Conservation (phyloP, 768 basidiomycete species). For the Mycena olivaceomarginata region DNA sequence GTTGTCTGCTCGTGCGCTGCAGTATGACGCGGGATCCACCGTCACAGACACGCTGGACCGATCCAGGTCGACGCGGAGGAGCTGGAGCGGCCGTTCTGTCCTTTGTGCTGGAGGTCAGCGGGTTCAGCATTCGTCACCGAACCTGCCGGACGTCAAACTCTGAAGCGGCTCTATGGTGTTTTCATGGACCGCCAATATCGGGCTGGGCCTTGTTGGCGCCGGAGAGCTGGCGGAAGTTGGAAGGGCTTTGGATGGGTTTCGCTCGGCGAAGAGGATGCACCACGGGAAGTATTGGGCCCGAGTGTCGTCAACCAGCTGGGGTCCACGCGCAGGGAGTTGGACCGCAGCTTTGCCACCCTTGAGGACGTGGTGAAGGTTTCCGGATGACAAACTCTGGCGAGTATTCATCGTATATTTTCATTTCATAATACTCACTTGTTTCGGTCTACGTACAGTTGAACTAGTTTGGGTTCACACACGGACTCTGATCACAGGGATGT, state of each 20-base stretch:
- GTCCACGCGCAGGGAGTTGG: slow-evolving; percentile 66
- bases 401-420: slow-evolving; percentile 38
- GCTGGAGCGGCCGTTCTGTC: slow-evolving; percentile 82
- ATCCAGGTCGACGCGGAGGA: slow-evolving; percentile 88
- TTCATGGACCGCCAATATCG: slow-evolving; percentile 78
- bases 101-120: slow-evolving; percentile 84
- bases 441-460: slow-evolving; percentile 54
- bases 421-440: slow-evolving; percentile 14
- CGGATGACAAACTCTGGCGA: slow-evolving; percentile 61
- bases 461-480: slow-evolving; percentile 66
- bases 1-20: slow-evolving; percentile 92
- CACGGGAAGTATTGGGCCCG: slow-evolving; percentile 67
- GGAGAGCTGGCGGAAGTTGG: slow-evolving; percentile 85
- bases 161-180: slow-evolving; percentile 77
- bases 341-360: slow-evolving; percentile 68
- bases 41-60: slow-evolving; percentile 79
- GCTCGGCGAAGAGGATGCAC: slow-evolving; percentile 67
- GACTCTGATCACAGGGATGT: slow-evolving; percentile 73
- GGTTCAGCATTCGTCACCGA: slow-evolving; percentile 61
- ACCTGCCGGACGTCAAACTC: slow-evolving; percentile 51
- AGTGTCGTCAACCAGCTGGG: slow-evolving; percentile 72
- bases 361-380: slow-evolving; percentile 56
- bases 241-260: slow-evolving; percentile 91
- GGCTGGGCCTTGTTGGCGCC: slow-evolving; percentile 87
- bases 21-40: slow-evolving; percentile 83